phyloP scores from a whole-genome alignment of 345 rosid genomes.

The Brassica rapa region DNA sequence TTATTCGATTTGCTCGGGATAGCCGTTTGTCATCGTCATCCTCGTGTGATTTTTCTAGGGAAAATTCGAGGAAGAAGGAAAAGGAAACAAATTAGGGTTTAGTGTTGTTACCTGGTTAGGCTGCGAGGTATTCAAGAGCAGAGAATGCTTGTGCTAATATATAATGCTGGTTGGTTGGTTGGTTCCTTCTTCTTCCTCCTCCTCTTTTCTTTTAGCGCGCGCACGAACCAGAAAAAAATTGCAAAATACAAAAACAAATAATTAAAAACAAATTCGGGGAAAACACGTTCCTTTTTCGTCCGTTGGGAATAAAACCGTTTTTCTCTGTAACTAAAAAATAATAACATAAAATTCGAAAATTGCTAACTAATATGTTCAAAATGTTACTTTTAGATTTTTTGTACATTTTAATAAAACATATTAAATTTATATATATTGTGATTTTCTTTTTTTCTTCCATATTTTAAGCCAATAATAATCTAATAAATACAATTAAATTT shows the following conservation, averaged over 20 bases:
- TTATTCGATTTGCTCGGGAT: conserved; percentile 34
- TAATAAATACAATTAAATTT: too few species aligned
- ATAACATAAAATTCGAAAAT: background rate
- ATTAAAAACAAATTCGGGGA: conserved; percentile 11
- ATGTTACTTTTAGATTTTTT: too few species aligned
- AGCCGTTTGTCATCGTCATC: conserved; percentile 17
- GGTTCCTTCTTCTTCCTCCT: conserved; percentile 35
- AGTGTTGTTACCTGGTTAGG: conserved; percentile 28
- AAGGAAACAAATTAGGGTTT: conserved; percentile 34
- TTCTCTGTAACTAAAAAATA: conserved; percentile 12
- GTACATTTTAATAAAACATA: too few species aligned
- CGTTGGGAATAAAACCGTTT: conserved; percentile 30
- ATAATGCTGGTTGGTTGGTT: conserved; percentile 29
- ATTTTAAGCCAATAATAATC: too few species aligned
- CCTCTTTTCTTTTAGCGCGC: conserved; percentile 17
- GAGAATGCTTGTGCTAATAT: conserved; percentile 34
- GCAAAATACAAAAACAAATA: background rate
- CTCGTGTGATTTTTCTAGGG: conserved; percentile 20
- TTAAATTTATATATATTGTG: too few species aligned
- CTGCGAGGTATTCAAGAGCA: conserved; percentile 34
- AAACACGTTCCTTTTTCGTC: conserved; percentile 22
- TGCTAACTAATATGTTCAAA: too few species aligned
- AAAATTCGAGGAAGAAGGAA: conserved; percentile 5
- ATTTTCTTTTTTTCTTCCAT: too few species aligned
- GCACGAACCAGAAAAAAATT: conserved; percentile 12